Evolutionary conservation across 1,284 basidiomycete genomes (phyloP).

Genomic region (Cryptococcus depauperatus): DNA sequence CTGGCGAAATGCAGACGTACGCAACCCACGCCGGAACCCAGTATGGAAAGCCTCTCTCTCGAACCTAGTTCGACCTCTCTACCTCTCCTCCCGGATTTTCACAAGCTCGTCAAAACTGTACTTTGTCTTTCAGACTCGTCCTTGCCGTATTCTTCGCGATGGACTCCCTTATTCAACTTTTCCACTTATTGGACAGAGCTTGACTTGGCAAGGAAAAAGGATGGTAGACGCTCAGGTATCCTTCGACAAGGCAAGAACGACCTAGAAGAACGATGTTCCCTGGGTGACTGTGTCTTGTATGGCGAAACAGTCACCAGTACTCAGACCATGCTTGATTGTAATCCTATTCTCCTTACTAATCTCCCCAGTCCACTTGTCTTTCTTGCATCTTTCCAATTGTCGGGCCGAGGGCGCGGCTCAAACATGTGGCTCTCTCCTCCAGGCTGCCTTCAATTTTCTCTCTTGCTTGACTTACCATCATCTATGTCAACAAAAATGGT

Average conservation of each 20-base stretch:
- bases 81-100: conserved; percentile 44
- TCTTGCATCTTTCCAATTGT: conserved; percentile 77
- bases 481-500: conserved; percentile 62
- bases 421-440: conserved; percentile 91
- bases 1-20: conserved; percentile 37
- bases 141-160: conserved; percentile 23
- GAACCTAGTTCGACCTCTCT: conserved; percentile 45
- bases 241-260: conserved; percentile 19
- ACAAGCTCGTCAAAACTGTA: conserved; percentile 33
- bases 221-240: conserved; percentile 27
- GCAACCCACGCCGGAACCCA: conserved; percentile 36
- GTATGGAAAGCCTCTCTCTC: conserved; percentile 19
- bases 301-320: conserved; percentile 88
- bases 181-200: conserved; percentile 43
- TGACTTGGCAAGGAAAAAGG: conserved; percentile 30
- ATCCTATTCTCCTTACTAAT: conserved; percentile 60
- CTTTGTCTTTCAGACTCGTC: conserved; percentile 28
- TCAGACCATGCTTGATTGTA: conserved; percentile 90
- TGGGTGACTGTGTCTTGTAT: conserved; percentile 75
- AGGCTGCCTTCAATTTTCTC: conserved; percentile 80
- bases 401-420: conserved; percentile 77
- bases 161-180: conserved; percentile 49
- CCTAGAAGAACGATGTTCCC: conserved; percentile 20
- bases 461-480: conserved; percentile 58
- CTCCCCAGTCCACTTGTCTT: conserved; percentile 67